Evolutionary conservation across 129 eudicot genomes (phyloP).

Genomic region (Kitagawia praeruptora): DNA sequence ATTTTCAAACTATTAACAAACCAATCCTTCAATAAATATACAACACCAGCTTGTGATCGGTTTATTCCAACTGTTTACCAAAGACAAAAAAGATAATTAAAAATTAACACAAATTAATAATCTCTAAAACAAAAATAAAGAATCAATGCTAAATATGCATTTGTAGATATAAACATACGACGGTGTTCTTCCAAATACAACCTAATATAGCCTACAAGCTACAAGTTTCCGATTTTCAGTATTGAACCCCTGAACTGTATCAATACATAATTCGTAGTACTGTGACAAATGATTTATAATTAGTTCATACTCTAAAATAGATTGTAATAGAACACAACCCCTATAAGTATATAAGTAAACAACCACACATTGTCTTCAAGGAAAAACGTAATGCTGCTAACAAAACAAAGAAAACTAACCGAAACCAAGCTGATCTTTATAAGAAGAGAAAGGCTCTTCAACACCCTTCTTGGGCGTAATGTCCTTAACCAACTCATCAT

Average conservation of each 20-base stretch:
- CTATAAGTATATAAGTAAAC: neutral
- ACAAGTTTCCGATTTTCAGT: neutral
- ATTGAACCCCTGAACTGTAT: too few relatives aligned
- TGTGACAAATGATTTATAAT: neutral
- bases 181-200: too few relatives aligned
- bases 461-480: conserved; percentile 60
- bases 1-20: neutral
- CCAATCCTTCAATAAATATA: neutral
- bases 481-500: conserved; percentile 77
- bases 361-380: neutral
- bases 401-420: conserved; percentile 28
- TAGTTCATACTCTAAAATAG: neutral
- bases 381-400: neutral
- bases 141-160: neutral
- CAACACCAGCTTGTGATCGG: neutral
- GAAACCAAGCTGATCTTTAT: conserved; percentile 87
- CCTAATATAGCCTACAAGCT: too few relatives aligned
- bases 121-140: neutral
- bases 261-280: neutral
- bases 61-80: neutral
- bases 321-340: neutral
- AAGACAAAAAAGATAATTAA: neutral
- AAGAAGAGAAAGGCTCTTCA: conserved; percentile 85
- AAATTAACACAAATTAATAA: neutral
- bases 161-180: neutral